Evolutionary conservation across 805 yeast genomes (phyloP).

Genomic region (Hanseniaspora meyeri): DNA sequence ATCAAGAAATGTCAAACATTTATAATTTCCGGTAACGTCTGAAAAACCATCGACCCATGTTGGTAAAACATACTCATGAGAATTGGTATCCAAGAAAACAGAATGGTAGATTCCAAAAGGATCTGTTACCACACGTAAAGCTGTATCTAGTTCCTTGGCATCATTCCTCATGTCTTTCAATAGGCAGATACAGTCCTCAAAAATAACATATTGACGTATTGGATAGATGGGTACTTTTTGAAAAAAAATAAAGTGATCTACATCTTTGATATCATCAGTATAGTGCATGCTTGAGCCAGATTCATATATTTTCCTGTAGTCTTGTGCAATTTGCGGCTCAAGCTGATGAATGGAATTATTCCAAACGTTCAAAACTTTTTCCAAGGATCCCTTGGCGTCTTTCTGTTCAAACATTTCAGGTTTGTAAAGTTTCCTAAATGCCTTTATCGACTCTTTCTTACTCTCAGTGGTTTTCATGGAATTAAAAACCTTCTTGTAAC

Average conservation of each 20-base stretch:
- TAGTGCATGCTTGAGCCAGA: no score
- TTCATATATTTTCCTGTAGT: no score
- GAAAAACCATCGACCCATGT: not conserved
- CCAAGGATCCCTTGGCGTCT: no score
- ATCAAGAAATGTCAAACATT: not conserved
- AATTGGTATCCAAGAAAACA: not conserved
- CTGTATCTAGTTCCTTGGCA: not conserved
- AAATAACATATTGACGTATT: not conserved
- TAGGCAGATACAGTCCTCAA: not conserved
- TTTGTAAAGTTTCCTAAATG: no score
- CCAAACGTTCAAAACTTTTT: no score
- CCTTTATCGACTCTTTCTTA: no score
- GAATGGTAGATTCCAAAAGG: not conserved
- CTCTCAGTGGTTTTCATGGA: not conserved
- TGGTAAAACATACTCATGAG: not conserved
- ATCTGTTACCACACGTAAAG: not conserved
- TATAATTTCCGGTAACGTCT: not conserved
- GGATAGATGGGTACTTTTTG: not conserved
- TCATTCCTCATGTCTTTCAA: not conserved
- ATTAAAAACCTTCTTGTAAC: not conserved
- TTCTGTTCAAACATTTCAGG: no score
- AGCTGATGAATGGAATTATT: no score
- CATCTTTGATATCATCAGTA: not conserved
- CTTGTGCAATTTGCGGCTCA: no score
- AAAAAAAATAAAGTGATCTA: not conserved